Evolutionary conservation across 2,329 filamentous ascomycete genomes (phyloP).

Genomic region (Tolypocladium paradoxum): DNA sequence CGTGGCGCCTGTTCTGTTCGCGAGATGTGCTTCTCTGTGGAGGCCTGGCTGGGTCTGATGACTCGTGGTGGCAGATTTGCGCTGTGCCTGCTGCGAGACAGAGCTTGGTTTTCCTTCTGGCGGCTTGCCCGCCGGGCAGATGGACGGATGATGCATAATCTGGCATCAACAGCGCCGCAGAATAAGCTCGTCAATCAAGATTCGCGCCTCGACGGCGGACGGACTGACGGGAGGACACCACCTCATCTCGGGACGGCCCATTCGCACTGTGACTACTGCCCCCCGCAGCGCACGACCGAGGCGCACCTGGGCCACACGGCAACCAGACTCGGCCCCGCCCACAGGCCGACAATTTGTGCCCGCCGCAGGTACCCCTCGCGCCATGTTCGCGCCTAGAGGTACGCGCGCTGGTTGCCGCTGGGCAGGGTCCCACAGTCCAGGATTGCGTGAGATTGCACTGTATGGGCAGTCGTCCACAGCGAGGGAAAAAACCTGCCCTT

Average conservation of each 20-base stretch:
- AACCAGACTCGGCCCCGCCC: not conserved
- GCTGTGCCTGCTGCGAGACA: not conserved
- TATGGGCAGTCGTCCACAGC: not conserved
- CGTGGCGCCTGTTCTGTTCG: not conserved
- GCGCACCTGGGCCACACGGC: not conserved
- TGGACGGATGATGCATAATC: not conserved
- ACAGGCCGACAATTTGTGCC: not conserved
- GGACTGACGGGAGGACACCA: not conserved
- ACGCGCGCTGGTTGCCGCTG: not conserved
- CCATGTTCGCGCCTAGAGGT: not conserved
- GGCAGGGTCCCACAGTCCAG: not conserved
- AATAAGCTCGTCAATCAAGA: not conserved
- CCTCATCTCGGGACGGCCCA: not conserved
- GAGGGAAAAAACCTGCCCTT: constrained; percentile 1
- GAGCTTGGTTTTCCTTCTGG: not conserved
- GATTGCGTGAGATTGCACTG: not conserved
- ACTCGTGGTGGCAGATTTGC: not conserved
- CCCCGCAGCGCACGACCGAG: too few species aligned
- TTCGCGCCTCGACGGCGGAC: not conserved
- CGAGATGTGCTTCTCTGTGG: not conserved
- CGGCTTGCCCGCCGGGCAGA: not conserved
- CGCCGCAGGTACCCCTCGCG: not conserved
- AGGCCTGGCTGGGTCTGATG: not conserved
- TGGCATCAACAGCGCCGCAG: not conserved
- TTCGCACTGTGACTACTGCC: not conserved